Conservation (phyloP, 306 rosid species). For the Psophocarpus tetragonolobus region DNA sequence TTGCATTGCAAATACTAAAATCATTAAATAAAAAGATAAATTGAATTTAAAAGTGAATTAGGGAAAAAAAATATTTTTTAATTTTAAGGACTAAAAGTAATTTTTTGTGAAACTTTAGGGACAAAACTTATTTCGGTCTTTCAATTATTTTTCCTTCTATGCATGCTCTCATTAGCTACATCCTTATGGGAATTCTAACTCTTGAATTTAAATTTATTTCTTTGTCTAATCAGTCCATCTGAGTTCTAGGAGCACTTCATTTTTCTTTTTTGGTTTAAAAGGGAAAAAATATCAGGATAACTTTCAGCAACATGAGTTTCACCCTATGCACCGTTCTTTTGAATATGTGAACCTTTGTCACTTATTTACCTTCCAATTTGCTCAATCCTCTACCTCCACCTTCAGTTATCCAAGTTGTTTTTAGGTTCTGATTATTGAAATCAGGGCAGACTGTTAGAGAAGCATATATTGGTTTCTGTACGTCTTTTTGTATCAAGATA, state of each 20-base stretch:
- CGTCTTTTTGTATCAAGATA: background rate
- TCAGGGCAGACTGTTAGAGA: background rate
- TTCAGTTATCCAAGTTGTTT: background rate
- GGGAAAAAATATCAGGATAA: background rate
- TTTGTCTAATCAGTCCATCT: background rate
- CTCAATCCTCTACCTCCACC: background rate
- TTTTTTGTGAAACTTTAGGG: too few relatives aligned
- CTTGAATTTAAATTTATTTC: background rate
- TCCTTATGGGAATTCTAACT: conserved; percentile 4
- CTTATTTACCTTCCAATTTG: conserved; percentile 1
- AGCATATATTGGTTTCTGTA: background rate
- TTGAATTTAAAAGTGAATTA: too few relatives aligned
- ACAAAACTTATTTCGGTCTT: too few relatives aligned
- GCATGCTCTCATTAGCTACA: background rate
- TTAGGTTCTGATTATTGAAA: background rate
- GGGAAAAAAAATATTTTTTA: too few relatives aligned
- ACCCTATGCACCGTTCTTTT: background rate
- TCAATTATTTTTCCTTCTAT: background rate
- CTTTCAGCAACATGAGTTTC: background rate
- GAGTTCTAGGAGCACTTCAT: background rate
- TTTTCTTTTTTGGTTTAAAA: background rate
- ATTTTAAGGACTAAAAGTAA: too few relatives aligned
- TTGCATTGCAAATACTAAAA: background rate
- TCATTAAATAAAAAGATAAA: background rate
- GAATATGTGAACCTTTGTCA: background rate